Evolutionary conservation across 2,329 filamentous ascomycete species (phyloP), one percentile per base, ranked within the genome.

Genomic region (Aspergillus ruber): DNA sequence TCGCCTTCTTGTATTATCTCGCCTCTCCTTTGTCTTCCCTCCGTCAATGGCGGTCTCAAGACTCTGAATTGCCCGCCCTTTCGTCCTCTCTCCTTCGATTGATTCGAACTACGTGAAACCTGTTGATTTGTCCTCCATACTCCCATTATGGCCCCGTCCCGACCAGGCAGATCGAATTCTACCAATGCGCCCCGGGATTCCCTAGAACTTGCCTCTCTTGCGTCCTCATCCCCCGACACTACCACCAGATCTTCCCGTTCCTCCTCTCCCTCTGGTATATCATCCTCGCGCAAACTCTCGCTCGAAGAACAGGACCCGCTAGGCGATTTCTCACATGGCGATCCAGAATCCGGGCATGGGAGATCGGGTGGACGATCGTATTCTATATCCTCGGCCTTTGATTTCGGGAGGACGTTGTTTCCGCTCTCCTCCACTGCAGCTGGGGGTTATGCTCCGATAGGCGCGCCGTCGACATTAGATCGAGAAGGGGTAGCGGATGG

Each of bases 191-290:
- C 82, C 52, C 88, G 93, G 73, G 93, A 98, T 77, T 97, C 91
- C 42, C 83, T 98, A 63, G 93, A 98, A 75, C 85, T 98, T 49
- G 93, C 90, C 51, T 96, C 90, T 45, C 83, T 98, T 54, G 93
- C 91, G 50, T 95, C 89, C 52, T 90, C 86, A 56, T 89, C 86
- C 57, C 80, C 78, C 45, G 79, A 78, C 53, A 80, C 80, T 43
- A 78, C 73, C 42, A 78, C 78, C 9, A 81, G 85, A 42, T 74
- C 79, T n/a, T 86, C 85, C 13, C 80, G 85, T 48, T 76, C 76
- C 36, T 95, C 90, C 32, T 86, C 83, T 2, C 81, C 83, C 35
- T 88, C 86, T n/a, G 91, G 88, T 58, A 83, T 90, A 60, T 88
- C 90, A 12, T 97, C 91, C n/a, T 96, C 91, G 50, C 86, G 90